phyloP scores from a whole-genome alignment of 2,329 filamentous ascomycete species.

The Phaeosphaeria sp. region DNA sequence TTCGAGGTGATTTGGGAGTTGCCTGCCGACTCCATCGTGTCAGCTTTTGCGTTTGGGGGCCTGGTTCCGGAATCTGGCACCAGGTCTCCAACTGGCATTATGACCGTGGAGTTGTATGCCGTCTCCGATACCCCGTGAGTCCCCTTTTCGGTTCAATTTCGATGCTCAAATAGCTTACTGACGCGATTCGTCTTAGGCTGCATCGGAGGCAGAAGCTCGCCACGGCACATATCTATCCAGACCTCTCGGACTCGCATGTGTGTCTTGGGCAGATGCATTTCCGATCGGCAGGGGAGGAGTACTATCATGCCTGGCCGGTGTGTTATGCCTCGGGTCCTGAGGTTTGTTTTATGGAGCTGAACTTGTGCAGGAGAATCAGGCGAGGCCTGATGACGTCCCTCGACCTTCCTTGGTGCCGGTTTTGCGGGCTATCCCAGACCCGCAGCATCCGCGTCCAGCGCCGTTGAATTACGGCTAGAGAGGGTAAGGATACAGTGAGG shows the following conservation, averaged over 20 bases:
- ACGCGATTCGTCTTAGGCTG: background rate
- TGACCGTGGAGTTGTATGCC: too few species aligned
- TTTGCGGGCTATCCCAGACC: too few species aligned
- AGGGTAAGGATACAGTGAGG: background rate
- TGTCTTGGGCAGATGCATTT: background rate
- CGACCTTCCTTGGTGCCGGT: too few species aligned
- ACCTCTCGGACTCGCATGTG: constrained; percentile 11
- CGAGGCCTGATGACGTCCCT: background rate
- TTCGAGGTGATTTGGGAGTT: background rate
- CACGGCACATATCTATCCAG: constrained; percentile 14
- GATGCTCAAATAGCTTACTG: background rate
- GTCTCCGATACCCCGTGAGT: too few species aligned
- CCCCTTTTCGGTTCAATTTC: background rate
- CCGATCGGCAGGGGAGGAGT: background rate
- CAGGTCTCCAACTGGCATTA: too few species aligned
- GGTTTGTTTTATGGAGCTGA: background rate
- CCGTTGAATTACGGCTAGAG: background rate
- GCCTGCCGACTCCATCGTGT: too few species aligned
- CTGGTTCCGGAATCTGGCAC: too few species aligned
- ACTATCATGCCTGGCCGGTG: background rate
- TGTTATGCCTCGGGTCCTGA: background rate
- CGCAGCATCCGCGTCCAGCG: background rate
- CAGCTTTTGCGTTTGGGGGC: too few species aligned
- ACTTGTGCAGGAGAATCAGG: background rate
- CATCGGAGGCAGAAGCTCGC: background rate